Evolutionary conservation across 2,329 filamentous ascomycete genomes (phyloP), one percentile per base, ranked within the genome.

Genomic region (Diaporthe nobilis): DNA sequence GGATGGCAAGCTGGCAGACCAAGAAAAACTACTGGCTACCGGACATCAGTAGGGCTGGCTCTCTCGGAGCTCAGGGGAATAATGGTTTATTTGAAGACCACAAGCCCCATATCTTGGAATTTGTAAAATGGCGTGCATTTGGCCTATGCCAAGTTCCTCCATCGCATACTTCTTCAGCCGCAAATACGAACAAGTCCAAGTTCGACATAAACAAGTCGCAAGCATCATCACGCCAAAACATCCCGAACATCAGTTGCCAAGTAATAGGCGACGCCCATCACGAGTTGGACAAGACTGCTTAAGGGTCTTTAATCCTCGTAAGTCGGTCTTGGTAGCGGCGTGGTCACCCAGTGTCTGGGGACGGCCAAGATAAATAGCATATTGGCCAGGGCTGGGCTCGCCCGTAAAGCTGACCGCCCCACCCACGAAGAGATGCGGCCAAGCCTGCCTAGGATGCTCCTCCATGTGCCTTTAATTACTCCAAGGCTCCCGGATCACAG

Each of bases 311-410:
- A 22, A 51, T 67, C 44, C 44, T 17, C 63, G 63, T 25, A 67
- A 67, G 31, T 25, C 12, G 44, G 63, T 39, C 63, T 67, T 67
- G 63, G 63, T 37, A 51, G 28, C 12, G 20, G 63, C 20, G 28
- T 51, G 3, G 44, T 51, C 31, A 10, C 31, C 63, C 63, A 51
- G 44, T 67, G 12, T 51, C 44, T 22, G 28, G 44, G 63, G 12
- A 51, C 31, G 44, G 63, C 63, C 63, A 67, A 67, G 63, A 67
- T 67, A 51, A 67, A 51, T 67, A 67, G 63, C 28, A 67, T 37
- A 47, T 20, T 67, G 31, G 44, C 39, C 44, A 37, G 8, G 15
- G 15, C 63, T 67, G 63, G 63, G 63, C 63, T 67, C 13, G 44
- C 63, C 44, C 63, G 63, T 51, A 51, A 67, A 51, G 44, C 63